A percentile compares a stretch with the other conserved stretches of the same genome.
Conservation (phyloP, 2,329 filamentous ascomycete genomes). For the Dendrostoma leiphaemia region DNA sequence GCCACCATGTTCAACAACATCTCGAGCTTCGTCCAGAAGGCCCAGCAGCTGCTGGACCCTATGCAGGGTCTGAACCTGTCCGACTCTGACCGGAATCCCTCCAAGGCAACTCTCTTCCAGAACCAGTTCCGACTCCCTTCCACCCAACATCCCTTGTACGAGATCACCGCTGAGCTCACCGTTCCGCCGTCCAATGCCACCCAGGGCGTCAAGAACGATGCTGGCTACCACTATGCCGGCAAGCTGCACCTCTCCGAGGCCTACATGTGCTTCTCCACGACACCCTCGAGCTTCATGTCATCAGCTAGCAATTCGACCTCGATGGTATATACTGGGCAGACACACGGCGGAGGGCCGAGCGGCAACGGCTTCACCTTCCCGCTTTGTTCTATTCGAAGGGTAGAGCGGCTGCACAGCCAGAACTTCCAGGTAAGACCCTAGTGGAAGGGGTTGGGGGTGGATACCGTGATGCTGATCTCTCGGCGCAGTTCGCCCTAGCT, state of each 20-base stretch:
- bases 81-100: slow-evolving; percentile 75
- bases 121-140: slow-evolving; percentile 93
- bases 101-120: slow-evolving; percentile 90
- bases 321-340: slow-evolving; percentile 85
- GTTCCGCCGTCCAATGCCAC: slow-evolving; percentile 71
- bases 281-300: slow-evolving; percentile 80
- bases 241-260: slow-evolving; percentile 92
- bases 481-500: slow-evolving; percentile 74
- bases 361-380: slow-evolving; percentile 96
- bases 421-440: slow-evolving; percentile 63
- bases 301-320: slow-evolving; percentile 77
- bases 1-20: slow-evolving; percentile 57
- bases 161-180: slow-evolving; percentile 94
- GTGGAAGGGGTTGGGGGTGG: too few species aligned
- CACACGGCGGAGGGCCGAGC: slow-evolving; percentile 85
- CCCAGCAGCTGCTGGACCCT: slow-evolving; percentile 91
- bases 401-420: slow-evolving; percentile 90
- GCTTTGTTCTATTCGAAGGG: slow-evolving; percentile 83
- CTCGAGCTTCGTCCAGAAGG: slow-evolving; percentile 87
- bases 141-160: slow-evolving; percentile 88
- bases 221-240: slow-evolving; percentile 85
- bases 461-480: slow-evolving; percentile 19
- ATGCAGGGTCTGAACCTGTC: slow-evolving; percentile 72
- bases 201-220: slow-evolving; percentile 68
- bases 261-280: slow-evolving; percentile 95